Evolutionary conservation across 352 stramenopile genomes (phyloP), one percentile per base, ranked within the genome.

Genomic region (Thalassiosira mediterranea): DNA sequence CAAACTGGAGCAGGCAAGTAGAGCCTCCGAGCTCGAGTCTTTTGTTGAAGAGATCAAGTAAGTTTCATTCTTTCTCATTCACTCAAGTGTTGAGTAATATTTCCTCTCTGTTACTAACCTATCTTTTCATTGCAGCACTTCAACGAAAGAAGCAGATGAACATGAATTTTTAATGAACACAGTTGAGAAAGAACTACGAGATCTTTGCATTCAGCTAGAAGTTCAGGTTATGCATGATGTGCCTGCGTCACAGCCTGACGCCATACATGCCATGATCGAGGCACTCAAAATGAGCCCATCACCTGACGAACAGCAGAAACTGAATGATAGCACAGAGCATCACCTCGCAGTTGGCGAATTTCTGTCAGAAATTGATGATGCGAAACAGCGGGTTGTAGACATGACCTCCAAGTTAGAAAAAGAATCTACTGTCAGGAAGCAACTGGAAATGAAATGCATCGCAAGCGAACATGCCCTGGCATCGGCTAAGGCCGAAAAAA

Each of bases 341-440:
- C 34, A 74, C 3, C 32, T 52, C 15, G 56, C 19, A 51, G 57
- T 76, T 5, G 32, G 38, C 48, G 61, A 68, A 59, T 65, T 79
- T 34, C 40, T 71, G 17, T 66, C 71, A 25, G 54, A 80, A 53
- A 74, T 80, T n/a, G 63, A 80, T n/a, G 54, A 71, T 11, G 62
- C 62, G 17, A 80, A 66, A 38, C 47, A 69, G 47, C 68, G n/a
- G 58, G 38, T 66, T 28, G 32, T 61, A 8, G 71, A 69, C 11
- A 49, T 71, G 25, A 26, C 26, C 21, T 21, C 38, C 1, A 61
- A 63, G 32, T 57, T 69, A 25, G 57, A 70, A 32, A 68, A 37
- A 26, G 67, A 77, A 64, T 25, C 51, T 8, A 52, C 26, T 23
- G 28, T 32, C 32, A 53, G 34, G 44, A 70, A 52, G 37, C n/a